phyloP scores from a whole-genome alignment of 257 asterid genomes.

The Rauvolfia tetraphylla region DNA sequence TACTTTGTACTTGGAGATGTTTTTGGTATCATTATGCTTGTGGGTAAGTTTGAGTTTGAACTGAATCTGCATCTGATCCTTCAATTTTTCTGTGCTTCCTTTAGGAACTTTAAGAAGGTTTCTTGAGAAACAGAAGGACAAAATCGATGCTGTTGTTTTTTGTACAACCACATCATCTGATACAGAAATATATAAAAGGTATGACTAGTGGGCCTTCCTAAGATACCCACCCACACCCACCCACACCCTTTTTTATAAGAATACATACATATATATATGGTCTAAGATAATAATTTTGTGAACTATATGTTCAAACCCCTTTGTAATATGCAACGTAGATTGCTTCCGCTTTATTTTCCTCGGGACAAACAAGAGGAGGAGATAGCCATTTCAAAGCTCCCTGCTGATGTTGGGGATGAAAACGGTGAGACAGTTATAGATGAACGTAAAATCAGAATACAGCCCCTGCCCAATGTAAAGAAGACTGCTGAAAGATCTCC shows the following conservation, averaged over 20 bases:
- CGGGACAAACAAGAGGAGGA: constrained; percentile 86
- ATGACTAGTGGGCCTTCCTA: constrained; percentile 1
- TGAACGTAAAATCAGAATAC: constrained; percentile 94
- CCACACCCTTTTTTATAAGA: too few species aligned
- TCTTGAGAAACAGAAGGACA: constrained; percentile 88
- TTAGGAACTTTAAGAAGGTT: constrained; percentile 93
- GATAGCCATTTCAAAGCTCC: constrained; percentile 74
- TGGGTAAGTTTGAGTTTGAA: background rate
- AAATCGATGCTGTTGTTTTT: constrained; percentile 71
- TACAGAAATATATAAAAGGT: constrained; percentile 97
- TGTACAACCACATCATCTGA: constrained; percentile 79
- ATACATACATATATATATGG: too few species aligned
- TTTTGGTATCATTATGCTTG: constrained; percentile 7
- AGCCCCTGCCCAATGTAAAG: constrained; percentile 79
- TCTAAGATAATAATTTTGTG: background rate
- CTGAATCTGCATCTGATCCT: constrained; percentile 2
- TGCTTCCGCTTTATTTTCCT: constrained; percentile 98
- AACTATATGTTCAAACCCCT: background rate
- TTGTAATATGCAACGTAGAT: constrained; percentile 36
- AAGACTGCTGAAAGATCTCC: constrained; percentile 39
- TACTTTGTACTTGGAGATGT: background rate
- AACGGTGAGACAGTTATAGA: constrained; percentile 89
- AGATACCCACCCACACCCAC: too few species aligned
- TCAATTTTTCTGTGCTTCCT: constrained; percentile 21
- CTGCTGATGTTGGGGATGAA: constrained; percentile 99